Base-by-base conservation (phyloP, 192 early-diverging fungal genomes). In the Backusella macrospora region DNA sequence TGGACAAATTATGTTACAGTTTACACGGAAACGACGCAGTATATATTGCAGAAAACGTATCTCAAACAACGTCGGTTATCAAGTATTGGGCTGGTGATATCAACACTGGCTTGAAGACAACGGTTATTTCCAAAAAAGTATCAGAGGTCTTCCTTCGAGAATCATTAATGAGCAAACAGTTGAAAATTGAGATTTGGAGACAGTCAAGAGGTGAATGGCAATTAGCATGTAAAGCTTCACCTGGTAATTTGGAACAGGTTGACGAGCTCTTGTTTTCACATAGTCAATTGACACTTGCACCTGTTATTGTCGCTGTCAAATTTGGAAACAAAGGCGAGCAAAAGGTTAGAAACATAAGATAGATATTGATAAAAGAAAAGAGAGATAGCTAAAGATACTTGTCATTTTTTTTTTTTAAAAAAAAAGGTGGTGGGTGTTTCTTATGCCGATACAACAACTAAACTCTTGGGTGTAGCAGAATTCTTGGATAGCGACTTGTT, bases 401-500 rank as follows among this genome's bases (percentile, higher is more conserved):
- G 6, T 7, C 37, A 68, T 70, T 78, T 55, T 26, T 39, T 14
- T 65, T n/a, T 73, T 23, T 65, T 55, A 34, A 46, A 14, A 39
- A 55, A 39, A 46, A 55, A 81, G 83, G 76, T 84, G 6, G 89
- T 97, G n/a, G 96, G 96, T 1, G 92, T 95, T 6, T 90, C 95
- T 5, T 96, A 94, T 79, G 91, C 93, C 3, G 97, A 99, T 74
- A 90, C 96, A 1, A 93, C 96, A 2, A 86, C 89, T 67, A 86
- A 92, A 13, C 86, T 82, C 18, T 80, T 98, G 21, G 95, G 94
- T 4, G 88, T 98, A 29, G 76, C 90, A 55, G 94, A 98, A 82
- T 98, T 99, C 81, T 79, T 93, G 10, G 98, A 99, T 85, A 95
- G 94, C 74, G 95, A 97, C 48, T 86, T 93, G 6, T 96, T 92